Conservation (phyloP, 805 yeast genomes). For the Kazachstania africana region DNA sequence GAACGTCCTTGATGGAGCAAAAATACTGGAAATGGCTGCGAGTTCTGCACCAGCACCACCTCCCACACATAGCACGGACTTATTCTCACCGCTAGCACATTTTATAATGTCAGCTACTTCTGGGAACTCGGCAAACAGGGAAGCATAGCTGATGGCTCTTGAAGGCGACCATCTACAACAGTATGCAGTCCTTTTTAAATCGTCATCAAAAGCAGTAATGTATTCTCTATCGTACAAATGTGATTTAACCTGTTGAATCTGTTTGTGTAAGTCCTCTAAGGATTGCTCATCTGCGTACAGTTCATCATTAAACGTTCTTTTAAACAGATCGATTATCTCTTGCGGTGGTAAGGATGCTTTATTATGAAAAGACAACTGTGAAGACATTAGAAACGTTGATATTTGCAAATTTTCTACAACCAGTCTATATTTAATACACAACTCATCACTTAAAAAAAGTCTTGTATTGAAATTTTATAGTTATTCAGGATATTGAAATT, state of each 20-base stretch:
- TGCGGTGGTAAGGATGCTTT: constrained; percentile 19
- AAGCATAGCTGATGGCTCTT: constrained; percentile 61
- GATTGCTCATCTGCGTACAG: constrained; percentile 11
- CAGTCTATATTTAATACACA: neutral
- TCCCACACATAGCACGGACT: constrained; percentile 52
- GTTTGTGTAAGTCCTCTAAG: constrained; percentile 8
- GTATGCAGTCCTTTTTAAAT: constrained; percentile 60
- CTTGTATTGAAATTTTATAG: neutral
- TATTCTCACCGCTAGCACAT: constrained; percentile 8
- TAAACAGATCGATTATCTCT: constrained; percentile 22
- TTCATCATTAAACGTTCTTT: constrained; percentile 17
- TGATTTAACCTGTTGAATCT: constrained; percentile 59
- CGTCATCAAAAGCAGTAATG: constrained; percentile 51
- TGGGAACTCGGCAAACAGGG: constrained; percentile 44
- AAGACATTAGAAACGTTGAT: too few species aligned
- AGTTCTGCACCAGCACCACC: constrained; percentile 89
- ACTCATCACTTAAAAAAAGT: neutral
- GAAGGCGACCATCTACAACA: constrained; percentile 82
- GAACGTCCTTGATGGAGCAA: constrained; percentile 27
- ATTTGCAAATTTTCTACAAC: too few species aligned
- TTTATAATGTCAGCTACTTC: constrained; percentile 16
- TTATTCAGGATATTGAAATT: neutral
- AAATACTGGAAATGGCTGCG: constrained; percentile 48
- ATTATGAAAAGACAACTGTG: constrained; percentile 17
- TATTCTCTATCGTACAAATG: constrained; percentile 63